A percentile compares a stretch with the other conserved stretches of the same genome.
Conservation (phyloP, 352 stramenopile genomes). For the Pseudoperonospora humuli region DNA sequence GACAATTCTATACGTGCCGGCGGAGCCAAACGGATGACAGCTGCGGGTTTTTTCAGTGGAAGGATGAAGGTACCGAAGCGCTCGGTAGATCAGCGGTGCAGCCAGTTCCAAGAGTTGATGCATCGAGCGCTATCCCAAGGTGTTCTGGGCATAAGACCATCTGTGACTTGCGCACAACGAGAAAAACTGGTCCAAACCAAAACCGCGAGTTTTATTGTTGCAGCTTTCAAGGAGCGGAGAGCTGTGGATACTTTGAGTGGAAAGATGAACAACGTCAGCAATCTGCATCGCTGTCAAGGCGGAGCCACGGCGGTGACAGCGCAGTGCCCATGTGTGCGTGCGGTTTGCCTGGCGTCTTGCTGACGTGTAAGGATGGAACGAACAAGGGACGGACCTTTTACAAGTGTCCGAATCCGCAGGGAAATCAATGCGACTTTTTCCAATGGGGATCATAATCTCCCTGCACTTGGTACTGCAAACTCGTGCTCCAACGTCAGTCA, state of each 20-base stretch:
- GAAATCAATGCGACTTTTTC: conserved; percentile 89
- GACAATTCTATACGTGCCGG: conserved; percentile 52
- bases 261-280: conserved; percentile 60
- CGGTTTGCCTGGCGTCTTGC: conserved; percentile 27
- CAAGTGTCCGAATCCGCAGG: conserved; percentile 82
- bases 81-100: neutral
- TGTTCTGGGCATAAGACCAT: conserved; percentile 38
- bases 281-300: neutral
- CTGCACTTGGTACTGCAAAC: conserved; percentile 8
- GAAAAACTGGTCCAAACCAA: conserved; percentile 68
- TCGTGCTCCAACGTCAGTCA: neutral
- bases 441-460: conserved; percentile 64
- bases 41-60: conserved; percentile 73
- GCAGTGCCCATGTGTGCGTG: conserved; percentile 37
- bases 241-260: conserved; percentile 81
- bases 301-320: neutral
- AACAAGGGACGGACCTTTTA: conserved; percentile 92
- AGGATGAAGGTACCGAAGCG: conserved; percentile 37
- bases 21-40: conserved; percentile 46
- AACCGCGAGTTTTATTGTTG: conserved; percentile 92
- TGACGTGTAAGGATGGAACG: conserved; percentile 56
- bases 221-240: conserved; percentile 59
- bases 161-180: conserved; percentile 38
- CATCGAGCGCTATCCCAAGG: conserved; percentile 11
- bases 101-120: neutral